These are phyloP conservation scores for Botrytis elliptica DNA, from an alignment of 2,329 filamentous ascomycete species.

Conservation along the genomic window DNA sequence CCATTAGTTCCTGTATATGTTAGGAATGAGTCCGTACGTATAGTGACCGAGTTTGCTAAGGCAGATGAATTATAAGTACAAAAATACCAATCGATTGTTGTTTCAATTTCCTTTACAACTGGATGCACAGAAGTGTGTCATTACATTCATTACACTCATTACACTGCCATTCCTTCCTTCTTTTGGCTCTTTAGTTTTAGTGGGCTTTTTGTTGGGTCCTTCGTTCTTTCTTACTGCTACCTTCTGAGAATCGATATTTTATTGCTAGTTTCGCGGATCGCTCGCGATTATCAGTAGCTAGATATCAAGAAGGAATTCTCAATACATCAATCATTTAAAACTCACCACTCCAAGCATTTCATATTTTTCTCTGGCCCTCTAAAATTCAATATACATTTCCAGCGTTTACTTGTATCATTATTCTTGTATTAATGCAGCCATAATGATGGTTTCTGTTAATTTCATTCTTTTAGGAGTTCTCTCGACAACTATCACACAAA, in stretches of 20 bases:
- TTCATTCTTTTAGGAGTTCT: neutral
- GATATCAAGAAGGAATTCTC: neutral
- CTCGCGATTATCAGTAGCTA: neutral
- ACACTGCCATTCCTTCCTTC: neutral
- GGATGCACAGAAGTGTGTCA: neutral
- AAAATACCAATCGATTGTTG: neutral
- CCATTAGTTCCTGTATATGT: neutral
- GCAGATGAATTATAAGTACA: neutral
- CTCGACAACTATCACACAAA: neutral
- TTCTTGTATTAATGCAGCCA: neutral
- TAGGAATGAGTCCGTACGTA: neutral
- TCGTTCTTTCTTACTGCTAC: neutral
- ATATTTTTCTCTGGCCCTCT: neutral
- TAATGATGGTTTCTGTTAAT: neutral
- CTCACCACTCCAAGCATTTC: neutral
- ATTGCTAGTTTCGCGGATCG: neutral
- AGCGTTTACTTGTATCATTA: neutral
- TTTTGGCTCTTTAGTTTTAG: neutral
- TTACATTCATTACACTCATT: neutral
- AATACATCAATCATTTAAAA: neutral
- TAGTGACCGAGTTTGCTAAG: neutral
- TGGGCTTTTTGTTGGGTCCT: neutral
- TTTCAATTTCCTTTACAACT: neutral
- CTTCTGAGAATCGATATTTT: too few species aligned
- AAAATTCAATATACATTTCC: neutral